These are phyloP conservation scores for Xeromyces bisporus DNA, from an alignment of 495 filamentous ascomycete genomes.

Conservation along the genomic window DNA sequence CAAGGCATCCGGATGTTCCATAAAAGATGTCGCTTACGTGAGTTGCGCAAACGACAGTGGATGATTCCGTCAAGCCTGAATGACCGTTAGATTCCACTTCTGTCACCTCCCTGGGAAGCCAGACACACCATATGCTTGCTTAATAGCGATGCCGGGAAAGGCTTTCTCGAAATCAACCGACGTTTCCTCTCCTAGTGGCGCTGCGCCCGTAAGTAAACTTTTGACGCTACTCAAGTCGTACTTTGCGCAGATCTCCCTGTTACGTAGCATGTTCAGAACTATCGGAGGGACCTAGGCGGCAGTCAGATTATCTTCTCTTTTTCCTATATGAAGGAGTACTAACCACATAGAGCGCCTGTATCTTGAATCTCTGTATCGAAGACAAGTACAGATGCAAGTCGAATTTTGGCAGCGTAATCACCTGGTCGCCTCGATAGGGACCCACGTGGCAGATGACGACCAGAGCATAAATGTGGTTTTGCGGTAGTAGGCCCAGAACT, in stretches of 20 bases:
- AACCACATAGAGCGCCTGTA: conserved; percentile 51
- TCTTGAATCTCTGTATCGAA: conserved; percentile 57
- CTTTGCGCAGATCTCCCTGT: conserved; percentile 40
- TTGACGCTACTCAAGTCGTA: conserved; percentile 59
- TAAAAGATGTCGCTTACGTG: conserved; percentile 48
- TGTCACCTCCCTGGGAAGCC: not conserved
- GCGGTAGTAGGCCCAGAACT: conserved; percentile 56
- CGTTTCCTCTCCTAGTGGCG: conserved; percentile 67
- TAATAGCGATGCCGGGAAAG: conserved; percentile 48
- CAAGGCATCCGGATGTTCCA: conserved; percentile 56
- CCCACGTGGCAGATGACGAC: conserved; percentile 57
- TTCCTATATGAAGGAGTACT: conserved; percentile 7
- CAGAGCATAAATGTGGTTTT: conserved; percentile 76
- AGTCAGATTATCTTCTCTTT: not conserved
- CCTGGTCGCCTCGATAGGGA: conserved; percentile 58
- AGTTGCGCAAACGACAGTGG: conserved; percentile 53
- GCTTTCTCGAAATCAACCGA: conserved; percentile 45
- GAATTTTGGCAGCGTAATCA: conserved; percentile 73
- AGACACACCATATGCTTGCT: conserved; percentile 63
- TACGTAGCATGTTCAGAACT: conserved; percentile 64
- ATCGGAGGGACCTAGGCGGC: conserved; percentile 61
- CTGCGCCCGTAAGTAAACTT: conserved; percentile 62
- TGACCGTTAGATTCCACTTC: not conserved
- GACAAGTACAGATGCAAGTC: conserved; percentile 49
- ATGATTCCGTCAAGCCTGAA: conserved; percentile 63